phyloP scores from a whole-genome alignment of 345 rosid species.

The Pistacia vera region DNA sequence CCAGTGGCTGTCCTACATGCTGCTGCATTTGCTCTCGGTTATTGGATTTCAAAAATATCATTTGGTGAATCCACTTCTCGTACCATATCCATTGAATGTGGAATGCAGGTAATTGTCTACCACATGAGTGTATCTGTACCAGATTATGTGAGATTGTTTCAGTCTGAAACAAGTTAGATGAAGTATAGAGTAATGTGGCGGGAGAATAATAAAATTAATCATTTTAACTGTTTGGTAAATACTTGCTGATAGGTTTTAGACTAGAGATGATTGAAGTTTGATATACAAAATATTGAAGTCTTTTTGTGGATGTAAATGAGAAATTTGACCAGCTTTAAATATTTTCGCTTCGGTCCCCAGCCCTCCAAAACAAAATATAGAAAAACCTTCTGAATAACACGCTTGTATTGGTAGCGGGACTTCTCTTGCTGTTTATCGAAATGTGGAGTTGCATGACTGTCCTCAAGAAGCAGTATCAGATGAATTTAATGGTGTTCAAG shows the following conservation, averaged over 20 bases:
- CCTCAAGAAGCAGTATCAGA: too few relatives aligned
- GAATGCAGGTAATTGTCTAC: slow-evolving; percentile 74
- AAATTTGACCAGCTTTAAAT: neutral
- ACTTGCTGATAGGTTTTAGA: neutral
- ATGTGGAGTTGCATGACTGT: too few relatives aligned
- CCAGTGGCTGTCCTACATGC: slow-evolving; percentile 88
- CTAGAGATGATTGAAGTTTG: neutral
- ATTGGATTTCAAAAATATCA: slow-evolving; percentile 74
- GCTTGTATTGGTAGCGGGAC: neutral
- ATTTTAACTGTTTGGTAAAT: neutral
- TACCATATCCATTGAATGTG: slow-evolving; percentile 95
- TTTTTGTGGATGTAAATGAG: neutral
- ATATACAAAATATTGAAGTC: neutral
- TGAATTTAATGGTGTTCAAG: too few relatives aligned
- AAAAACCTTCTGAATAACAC: neutral
- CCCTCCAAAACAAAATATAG: neutral
- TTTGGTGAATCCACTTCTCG: slow-evolving; percentile 99
- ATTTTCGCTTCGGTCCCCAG: neutral
- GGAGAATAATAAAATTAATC: neutral
- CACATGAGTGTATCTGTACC: neutral
- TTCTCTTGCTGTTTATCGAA: too few relatives aligned
- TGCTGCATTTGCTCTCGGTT: slow-evolving; percentile 86
- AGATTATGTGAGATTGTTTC: neutral
- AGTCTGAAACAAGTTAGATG: neutral
- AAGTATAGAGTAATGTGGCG: neutral